Evolutionary conservation across 345 rosid genomes (phyloP), one percentile per base, ranked within the genome.

Genomic region (Ailanthus altissimus): DNA sequence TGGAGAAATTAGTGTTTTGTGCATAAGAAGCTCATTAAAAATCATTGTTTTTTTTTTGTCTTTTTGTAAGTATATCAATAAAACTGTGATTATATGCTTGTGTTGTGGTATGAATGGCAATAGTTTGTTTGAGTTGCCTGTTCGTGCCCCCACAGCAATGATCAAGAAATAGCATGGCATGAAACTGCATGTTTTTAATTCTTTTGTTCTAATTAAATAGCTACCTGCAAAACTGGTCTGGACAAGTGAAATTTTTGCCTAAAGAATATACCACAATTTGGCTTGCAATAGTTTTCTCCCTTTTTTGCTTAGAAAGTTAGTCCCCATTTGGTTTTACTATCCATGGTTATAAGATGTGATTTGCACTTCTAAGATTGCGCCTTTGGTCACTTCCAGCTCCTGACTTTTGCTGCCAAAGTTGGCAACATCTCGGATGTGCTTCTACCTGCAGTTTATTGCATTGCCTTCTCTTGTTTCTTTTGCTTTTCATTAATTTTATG

Each of bases 191-290:
- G 49, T 40, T 72, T 32, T 46, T 23, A 43, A 26, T 50, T 60
- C 6, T 5, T 26, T 73, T 59, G 23, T 61, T 49, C 77, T 73
- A 57, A 61, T 73, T 47, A 36, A 70, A 72, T 47, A 62, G 47
- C 36, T 47, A 21, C 25, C 3, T 3, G 18, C 45, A 20, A 69
- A 69, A 47, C 16, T 18, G 12, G 32, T 38, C n/a, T 32, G 25
- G 49, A 10, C 42, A 70, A 36, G 36, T n/a, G 46, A 54, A 68
- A 71, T 43, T 53, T 53, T 53, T 36, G 15, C 25, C 46, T 12
- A 53, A 50, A 53, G 51, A 14, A 67, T 2, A 43, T 20, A 43
- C 70, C 53, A 13, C 20, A 6, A 42, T 54, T 53, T 69, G 8
- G 58, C 54, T 68, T 68, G n/a, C 1, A 16, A 3, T 16, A 6